Conservation (phyloP, 441 rosid genomes). For the Populus hybrid region DNA sequence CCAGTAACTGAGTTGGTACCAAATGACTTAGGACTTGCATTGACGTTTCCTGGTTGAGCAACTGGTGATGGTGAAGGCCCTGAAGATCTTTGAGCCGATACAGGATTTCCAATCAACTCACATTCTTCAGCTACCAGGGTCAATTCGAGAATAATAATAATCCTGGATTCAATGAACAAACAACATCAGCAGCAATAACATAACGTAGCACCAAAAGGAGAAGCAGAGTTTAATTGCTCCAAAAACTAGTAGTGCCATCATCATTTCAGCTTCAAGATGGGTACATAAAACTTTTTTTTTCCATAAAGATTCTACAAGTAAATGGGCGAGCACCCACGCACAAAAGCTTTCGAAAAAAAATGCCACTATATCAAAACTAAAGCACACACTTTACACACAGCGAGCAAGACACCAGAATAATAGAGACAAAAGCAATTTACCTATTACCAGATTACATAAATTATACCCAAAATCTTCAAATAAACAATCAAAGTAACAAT, state of each 20-base stretch:
- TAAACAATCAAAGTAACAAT: neutral
- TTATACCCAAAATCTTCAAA: neutral
- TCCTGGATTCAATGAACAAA: slow-evolving; percentile 36
- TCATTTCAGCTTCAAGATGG: neutral
- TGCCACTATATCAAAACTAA: neutral
- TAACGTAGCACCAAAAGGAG: neutral
- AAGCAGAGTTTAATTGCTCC: neutral
- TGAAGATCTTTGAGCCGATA: slow-evolving; percentile 25
- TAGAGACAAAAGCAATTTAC: neutral
- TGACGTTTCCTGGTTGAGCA: slow-evolving; percentile 29
- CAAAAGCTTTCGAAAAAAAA: neutral
- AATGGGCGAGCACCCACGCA: neutral
- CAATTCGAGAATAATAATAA: slow-evolving; percentile 58
- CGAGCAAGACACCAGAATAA: neutral
- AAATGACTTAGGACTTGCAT: slow-evolving; percentile 24
- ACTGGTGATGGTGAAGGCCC: slow-evolving; percentile 26
- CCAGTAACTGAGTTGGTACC: slow-evolving; percentile 24
- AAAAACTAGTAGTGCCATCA: neutral
- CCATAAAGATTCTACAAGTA: neutral
- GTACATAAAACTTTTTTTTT: neutral
- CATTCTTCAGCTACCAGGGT: slow-evolving; percentile 40
- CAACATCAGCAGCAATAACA: neutral
- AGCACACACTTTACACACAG: neutral
- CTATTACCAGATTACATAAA: neutral
- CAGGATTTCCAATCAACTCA: slow-evolving; percentile 53